Evolutionary conservation across 2,329 filamentous ascomycete genomes (phyloP).

Genomic region (Cephalotrichum gorgonifer): DNA sequence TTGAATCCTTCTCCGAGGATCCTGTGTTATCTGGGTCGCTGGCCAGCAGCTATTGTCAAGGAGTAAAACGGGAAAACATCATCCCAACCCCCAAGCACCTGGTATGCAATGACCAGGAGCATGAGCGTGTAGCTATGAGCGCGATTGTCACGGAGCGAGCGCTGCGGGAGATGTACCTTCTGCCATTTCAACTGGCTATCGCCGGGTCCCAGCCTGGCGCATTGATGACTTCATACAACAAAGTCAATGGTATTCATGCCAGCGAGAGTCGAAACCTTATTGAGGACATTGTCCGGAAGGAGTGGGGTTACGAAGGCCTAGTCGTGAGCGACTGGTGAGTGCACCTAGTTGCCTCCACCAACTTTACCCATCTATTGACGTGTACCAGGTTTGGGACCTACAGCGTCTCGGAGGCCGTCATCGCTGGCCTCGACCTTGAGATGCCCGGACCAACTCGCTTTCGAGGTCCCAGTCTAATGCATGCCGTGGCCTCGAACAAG

Average conservation of each 20-base stretch:
- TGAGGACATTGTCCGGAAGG: constrained; percentile 25
- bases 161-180: constrained; percentile 28
- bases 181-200: constrained; percentile 33
- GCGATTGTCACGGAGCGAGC: constrained; percentile 18
- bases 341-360: not conserved
- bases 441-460: constrained; percentile 47
- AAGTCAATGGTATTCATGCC: constrained; percentile 32
- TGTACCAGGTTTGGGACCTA: constrained; percentile 34
- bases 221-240: constrained; percentile 36
- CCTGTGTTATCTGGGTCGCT: constrained; percentile 33
- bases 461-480: constrained; percentile 38
- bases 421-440: constrained; percentile 46
- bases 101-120: constrained; percentile 30
- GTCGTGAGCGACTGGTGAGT: constrained; percentile 34
- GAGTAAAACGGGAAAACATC: constrained; percentile 30
- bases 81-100: constrained; percentile 36
- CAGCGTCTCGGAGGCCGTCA: constrained; percentile 36
- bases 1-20: constrained; percentile 37
- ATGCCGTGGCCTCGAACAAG: constrained; percentile 45
- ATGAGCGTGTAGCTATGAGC: constrained; percentile 17
- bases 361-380: not conserved
- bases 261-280: constrained; percentile 28
- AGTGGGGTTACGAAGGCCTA: constrained; percentile 33
- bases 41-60: constrained; percentile 30
- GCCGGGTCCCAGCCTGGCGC: constrained; percentile 29